phyloP scores from a whole-genome alignment of 139 green algal species.

The Pseudopediastrum boryanum region DNA sequence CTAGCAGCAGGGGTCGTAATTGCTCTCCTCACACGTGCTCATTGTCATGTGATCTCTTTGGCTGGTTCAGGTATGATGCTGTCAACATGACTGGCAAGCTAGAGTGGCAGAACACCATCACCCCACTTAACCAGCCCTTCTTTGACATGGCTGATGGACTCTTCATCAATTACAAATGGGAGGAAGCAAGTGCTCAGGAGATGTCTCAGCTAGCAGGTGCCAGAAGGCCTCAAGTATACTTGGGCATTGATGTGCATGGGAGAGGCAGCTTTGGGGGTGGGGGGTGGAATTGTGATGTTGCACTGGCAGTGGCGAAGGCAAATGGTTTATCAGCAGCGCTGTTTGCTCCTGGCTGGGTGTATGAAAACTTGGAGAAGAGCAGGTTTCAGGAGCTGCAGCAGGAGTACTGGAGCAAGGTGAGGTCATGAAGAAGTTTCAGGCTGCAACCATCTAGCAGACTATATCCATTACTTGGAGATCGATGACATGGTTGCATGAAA shows the following conservation, averaged over 20 bases:
- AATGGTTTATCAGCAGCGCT: conserved; percentile 54
- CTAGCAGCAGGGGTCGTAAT: no score
- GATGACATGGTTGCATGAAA: background rate
- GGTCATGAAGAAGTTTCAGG: background rate
- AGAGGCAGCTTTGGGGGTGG: conserved; percentile 71
- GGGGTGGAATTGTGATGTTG: background rate
- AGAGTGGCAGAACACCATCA: conserved; percentile 84
- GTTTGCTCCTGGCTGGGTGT: conserved; percentile 71
- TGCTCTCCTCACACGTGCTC: no score
- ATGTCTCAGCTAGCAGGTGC: conserved; percentile 34
- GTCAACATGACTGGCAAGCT: conserved; percentile 78
- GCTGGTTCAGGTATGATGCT: conserved; percentile 79
- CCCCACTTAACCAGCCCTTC: conserved; percentile 66
- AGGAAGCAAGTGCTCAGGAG: background rate
- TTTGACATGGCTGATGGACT: conserved; percentile 76
- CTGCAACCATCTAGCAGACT: background rate
- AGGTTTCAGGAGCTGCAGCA: conserved; percentile 32
- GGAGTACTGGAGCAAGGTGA: conserved; percentile 44
- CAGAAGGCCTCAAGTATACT: conserved; percentile 69
- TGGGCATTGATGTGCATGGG: conserved; percentile 84
- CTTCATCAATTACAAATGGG: conserved; percentile 82
- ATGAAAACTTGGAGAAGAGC: conserved; percentile 40
- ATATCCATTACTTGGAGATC: background rate
- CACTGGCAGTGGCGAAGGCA: conserved; percentile 29
- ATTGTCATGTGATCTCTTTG: background rate